phyloP scores from a whole-genome alignment of 257 asterid genomes.

The Petunia axillaris region DNA sequence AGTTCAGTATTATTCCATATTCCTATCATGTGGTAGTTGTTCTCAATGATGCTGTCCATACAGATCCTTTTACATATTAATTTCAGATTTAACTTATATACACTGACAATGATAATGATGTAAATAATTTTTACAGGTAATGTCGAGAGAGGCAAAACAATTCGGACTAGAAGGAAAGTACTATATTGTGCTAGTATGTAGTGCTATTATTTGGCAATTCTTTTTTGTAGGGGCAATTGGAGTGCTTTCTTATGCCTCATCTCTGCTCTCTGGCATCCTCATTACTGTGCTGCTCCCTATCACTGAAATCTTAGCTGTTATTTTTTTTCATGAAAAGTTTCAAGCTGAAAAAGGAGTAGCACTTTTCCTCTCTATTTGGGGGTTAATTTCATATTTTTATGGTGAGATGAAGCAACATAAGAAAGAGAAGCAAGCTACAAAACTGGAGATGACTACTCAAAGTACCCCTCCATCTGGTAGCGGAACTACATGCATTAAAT shows the following conservation, averaged over 20 bases:
- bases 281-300: conserved; percentile 31
- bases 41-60: too few relatives aligned
- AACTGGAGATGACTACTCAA: not conserved
- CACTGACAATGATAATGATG: too few relatives aligned
- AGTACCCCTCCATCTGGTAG: too few relatives aligned
- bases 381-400: not conserved
- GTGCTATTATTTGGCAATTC: conserved; percentile 30
- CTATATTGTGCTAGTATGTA: conserved; percentile 22
- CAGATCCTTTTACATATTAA: too few relatives aligned
- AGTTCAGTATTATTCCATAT: too few relatives aligned
- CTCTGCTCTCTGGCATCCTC: conserved; percentile 26
- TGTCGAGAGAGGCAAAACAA: conserved; percentile 33
- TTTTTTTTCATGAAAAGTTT: conserved; percentile 31
- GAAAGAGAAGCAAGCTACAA: not conserved
- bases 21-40: too few relatives aligned
- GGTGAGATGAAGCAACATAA: not conserved
- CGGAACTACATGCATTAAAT: too few relatives aligned
- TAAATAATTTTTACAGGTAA: conserved; percentile 21
- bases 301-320: conserved; percentile 31
- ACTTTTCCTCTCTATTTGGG: not conserved
- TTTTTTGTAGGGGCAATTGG: conserved; percentile 36
- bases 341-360: not conserved
- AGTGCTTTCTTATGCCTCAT: conserved; percentile 34
- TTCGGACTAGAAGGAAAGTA: conserved; percentile 33
- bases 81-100: too few relatives aligned